These are phyloP conservation scores for Ajuga chamaepitys DNA, from an alignment of 257 asterid genomes.

Conservation along the genomic window DNA sequence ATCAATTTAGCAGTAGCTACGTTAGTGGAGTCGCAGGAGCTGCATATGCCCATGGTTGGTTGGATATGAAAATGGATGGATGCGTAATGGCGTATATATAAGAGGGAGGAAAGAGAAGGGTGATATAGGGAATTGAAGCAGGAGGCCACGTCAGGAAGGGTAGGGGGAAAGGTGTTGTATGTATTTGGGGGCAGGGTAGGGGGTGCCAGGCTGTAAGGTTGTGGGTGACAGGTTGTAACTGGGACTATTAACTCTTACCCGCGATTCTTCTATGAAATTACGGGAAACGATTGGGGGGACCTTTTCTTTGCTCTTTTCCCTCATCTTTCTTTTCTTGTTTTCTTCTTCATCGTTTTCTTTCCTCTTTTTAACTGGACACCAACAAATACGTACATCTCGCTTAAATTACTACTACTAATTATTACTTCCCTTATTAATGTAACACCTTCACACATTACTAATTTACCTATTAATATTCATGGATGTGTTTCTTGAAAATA, in stretches of 20 bases:
- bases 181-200: slow-evolving; percentile 21
- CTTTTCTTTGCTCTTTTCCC: neutral
- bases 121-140: slow-evolving; percentile 35
- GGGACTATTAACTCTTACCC: slow-evolving; percentile 21
- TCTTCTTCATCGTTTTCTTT: neutral
- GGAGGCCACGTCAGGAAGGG: slow-evolving; percentile 43
- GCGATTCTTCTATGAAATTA: slow-evolving; percentile 29
- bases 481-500: too few species aligned
- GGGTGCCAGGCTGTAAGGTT: slow-evolving; percentile 59
- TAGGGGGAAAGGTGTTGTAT: neutral
- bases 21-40: slow-evolving; percentile 65
- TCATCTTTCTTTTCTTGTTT: too few species aligned
- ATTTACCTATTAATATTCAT: too few species aligned
- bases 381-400: too few species aligned
- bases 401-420: too few species aligned
- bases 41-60: slow-evolving; percentile 67
- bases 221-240: slow-evolving; percentile 59
- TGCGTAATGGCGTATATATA: neutral
- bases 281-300: slow-evolving; percentile 11
- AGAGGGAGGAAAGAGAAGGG: slow-evolving; percentile 13
- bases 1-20: slow-evolving; percentile 76
- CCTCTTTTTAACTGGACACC: neutral
- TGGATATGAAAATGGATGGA: neutral
- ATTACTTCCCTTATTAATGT: neutral
- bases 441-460: too few species aligned